These are phyloP conservation scores for Neofusicoccum umdonicola DNA, from an alignment of 2,329 filamentous ascomycete genomes.

Conservation along the genomic window DNA sequence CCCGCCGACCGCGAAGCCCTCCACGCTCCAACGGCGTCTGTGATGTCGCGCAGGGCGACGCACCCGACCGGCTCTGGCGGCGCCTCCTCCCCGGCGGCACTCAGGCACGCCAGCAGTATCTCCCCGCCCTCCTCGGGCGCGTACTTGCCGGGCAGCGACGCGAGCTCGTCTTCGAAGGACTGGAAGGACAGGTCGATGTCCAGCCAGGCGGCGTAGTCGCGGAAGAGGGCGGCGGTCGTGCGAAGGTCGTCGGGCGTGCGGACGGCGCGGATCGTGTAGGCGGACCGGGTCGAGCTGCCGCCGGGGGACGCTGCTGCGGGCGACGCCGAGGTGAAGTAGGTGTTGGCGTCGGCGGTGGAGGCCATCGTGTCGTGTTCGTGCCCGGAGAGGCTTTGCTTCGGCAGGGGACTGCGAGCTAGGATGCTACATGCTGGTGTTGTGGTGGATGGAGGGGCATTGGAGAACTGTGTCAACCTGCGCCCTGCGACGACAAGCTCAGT, in stretches of 20 bases:
- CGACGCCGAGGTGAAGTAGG: not conserved
- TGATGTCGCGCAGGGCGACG: constrained; percentile 45
- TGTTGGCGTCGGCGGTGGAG: not conserved
- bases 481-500: not conserved
- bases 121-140: constrained; percentile 43
- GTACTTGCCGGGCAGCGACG: constrained; percentile 56
- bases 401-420: not conserved
- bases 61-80: constrained; percentile 38
- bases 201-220: constrained; percentile 43
- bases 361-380: not conserved
- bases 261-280: constrained; percentile 36
- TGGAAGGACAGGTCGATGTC: constrained; percentile 58
- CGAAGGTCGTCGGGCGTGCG: constrained; percentile 42
- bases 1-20: not conserved
- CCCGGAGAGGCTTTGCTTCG: not conserved
- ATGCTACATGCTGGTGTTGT: not conserved
- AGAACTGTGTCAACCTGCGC: too few species aligned
- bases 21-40: not conserved
- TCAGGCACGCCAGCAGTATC: constrained; percentile 47
- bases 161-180: constrained; percentile 53
- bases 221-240: constrained; percentile 37
- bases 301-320: not conserved
- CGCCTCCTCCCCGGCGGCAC: not conserved
- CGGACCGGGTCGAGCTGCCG: not conserved
- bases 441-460: not conserved